Conservation (phyloP, 352 stramenopile species). For the Pythium guiyangense region DNA sequence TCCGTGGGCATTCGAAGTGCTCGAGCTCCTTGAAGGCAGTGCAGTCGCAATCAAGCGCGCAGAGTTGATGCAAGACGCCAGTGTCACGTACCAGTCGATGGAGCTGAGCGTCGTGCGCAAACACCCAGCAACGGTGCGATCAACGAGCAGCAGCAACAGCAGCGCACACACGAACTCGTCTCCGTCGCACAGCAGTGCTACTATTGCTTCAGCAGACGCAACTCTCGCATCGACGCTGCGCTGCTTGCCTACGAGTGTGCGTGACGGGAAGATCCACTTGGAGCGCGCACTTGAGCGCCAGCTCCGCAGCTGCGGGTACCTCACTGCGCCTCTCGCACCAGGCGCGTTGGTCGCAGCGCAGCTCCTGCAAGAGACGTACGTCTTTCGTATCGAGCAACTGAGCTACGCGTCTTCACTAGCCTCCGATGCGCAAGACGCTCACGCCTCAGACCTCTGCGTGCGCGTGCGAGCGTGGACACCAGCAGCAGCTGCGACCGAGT, state of each 20-base stretch:
- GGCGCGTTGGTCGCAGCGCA: conserved; percentile 33
- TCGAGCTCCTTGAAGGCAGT: conserved; percentile 14
- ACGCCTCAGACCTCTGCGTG: conserved; percentile 1
- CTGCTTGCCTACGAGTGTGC: conserved; percentile 38
- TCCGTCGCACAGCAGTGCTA: too few relatives aligned
- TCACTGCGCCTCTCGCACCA: conserved; percentile 4
- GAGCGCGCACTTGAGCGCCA: conserved; percentile 31
- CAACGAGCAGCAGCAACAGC: not conserved
- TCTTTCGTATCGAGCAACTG: conserved; percentile 34
- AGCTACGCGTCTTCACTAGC: not conserved
- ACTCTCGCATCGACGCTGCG: conserved; percentile 8
- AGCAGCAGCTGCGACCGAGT: not conserved
- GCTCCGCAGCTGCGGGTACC: conserved; percentile 13
- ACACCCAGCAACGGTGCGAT: conserved; percentile 12
- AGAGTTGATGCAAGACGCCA: conserved; percentile 10
- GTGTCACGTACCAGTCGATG: conserved; percentile 5
- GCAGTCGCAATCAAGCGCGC: conserved; percentile 2
- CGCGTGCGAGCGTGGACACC: conserved; percentile 6
- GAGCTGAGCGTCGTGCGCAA: conserved; percentile 32
- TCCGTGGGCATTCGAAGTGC: conserved; percentile 42
- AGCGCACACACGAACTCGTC: not conserved
- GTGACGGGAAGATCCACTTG: conserved; percentile 29
- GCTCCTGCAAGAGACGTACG: conserved; percentile 45
- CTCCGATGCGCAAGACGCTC: not conserved
- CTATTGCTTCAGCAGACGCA: conserved; percentile 2